Conservation (phyloP, 345 rosid genomes). For the Eucalyptus melliodora region DNA sequence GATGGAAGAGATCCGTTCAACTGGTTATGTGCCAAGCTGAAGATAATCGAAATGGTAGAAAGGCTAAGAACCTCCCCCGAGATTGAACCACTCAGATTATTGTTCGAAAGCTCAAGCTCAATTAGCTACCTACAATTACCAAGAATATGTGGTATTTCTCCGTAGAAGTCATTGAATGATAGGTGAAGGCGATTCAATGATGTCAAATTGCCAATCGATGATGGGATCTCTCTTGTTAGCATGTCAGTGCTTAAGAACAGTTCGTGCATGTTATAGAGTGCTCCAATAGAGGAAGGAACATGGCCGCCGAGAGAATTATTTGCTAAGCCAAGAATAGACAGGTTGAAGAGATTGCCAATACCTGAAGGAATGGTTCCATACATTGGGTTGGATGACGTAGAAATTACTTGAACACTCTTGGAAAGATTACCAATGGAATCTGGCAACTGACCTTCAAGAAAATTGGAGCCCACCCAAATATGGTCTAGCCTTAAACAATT, state of each 20-base stretch:
- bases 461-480: neutral
- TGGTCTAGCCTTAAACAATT: neutral
- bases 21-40: neutral
- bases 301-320: rapidly evolving
- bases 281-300: neutral
- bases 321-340: neutral
- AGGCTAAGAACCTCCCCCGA: neutral
- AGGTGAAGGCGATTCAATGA: neutral
- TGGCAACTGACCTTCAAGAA: neutral
- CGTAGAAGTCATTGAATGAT: neutral
- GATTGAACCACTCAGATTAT: neutral
- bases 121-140: neutral
- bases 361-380: neutral
- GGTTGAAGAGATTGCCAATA: neutral
- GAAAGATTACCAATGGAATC: neutral
- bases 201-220: neutral
- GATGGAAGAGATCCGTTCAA: constrained; percentile 10
- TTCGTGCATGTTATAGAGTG: neutral
- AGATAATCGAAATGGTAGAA: neutral
- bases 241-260: neutral
- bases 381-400: rapidly evolving
- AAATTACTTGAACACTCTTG: neutral
- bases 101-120: constrained; percentile 3
- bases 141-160: constrained; percentile 3
- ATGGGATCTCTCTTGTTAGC: neutral